Base-by-base conservation (phyloP, 2,329 filamentous ascomycete species). In the Aspergillus brunneoviolaceus region DNA sequence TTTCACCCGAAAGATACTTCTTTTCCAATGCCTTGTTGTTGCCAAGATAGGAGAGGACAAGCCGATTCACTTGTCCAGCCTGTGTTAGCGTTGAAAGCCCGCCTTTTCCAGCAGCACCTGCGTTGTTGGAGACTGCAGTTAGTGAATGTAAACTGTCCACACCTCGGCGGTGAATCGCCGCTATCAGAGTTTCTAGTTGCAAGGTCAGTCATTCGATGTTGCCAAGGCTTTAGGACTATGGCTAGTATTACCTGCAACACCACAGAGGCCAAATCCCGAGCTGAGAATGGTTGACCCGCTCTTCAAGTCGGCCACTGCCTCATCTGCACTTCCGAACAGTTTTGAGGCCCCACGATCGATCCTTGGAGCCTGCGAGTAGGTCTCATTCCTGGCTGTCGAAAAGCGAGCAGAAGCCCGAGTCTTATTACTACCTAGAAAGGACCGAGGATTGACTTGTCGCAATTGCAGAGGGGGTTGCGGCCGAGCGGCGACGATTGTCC, bases 181-280 rank as follows among this genome's bases (percentile, higher is more conserved):
- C 81, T 68, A 92, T 92, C 6, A 92, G 77, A 0, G 90, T 92
- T 70, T 92, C 89, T 82, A 72, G 12, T 25, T 39, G 31, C 19
- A 10, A 10, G 16, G 4, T 48, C 49, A 39, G 23, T 19, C 27
- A 23, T 16, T 29, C 25, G n/a, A n/a, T 3, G 10, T 49, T 21
- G 16, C 19, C n/a, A 27, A 21, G 23, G 12, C 14, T 12, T 4
- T 27, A 29, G 45, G 10, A 11, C 47, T 12, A 21, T 19, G 4
- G 12, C 53, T 69, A 79, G 23, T 23, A 23, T 57, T 77, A 87
- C 86, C 85, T 57, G 87, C 86, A 19, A 92, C 88, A 65, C 90
- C 90, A 67, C 89, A 93, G 12, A 94, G 83, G n/a, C 91, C 91
- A 73, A 94, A 94, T 1, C 90, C 91, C 16, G 90, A 88, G 70